Percentiles rank a stretch among this genome's conserved stretches.
Evolutionary conservation across 805 yeast genomes (phyloP).

Genomic region (Hanseniaspora guilliermondii): DNA sequence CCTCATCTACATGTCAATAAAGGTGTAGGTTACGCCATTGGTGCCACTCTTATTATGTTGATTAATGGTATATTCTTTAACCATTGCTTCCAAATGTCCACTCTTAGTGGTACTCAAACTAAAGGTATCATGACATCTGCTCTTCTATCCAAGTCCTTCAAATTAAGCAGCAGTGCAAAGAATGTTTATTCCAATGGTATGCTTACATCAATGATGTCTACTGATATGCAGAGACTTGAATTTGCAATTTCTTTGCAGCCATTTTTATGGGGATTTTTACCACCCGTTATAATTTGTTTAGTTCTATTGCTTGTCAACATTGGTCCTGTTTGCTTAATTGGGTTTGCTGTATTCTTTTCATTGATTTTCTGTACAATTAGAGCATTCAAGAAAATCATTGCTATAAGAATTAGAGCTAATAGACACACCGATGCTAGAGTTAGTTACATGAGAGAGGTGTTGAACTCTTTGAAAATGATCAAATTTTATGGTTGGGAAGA

Average conservation of each 20-base stretch:
- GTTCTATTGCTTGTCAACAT: conserved; percentile 51
- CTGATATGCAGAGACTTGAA: conserved; percentile 67
- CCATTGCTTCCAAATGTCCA: conserved; percentile 40
- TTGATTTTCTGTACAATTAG: conserved; percentile 36
- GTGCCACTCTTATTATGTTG: conserved; percentile 36
- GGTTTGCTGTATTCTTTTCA: conserved; percentile 42
- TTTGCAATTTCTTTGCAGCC: conserved; percentile 53
- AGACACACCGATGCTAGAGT: conserved; percentile 55
- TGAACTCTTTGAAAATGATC: conserved; percentile 53
- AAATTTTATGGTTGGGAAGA: conserved; percentile 81
- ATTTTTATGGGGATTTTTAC: conserved; percentile 32
- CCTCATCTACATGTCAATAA: conserved; percentile 29
- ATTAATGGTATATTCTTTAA: conserved; percentile 33
- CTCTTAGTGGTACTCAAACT: conserved; percentile 52
- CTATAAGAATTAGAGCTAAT: conserved; percentile 43
- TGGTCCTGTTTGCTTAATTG: conserved; percentile 58
- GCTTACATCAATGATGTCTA: conserved; percentile 60
- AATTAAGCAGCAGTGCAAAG: conserved; percentile 40
- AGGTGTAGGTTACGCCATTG: conserved; percentile 53
- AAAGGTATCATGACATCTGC: conserved; percentile 56
- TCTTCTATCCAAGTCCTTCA: conserved; percentile 50
- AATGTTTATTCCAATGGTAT: conserved; percentile 45
- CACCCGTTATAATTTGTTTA: conserved; percentile 48
- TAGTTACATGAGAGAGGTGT: conserved; percentile 45
- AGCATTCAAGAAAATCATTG: conserved; percentile 37